Percentiles rank a stretch among this genome's conserved stretches.
Conservation (phyloP, 75 land plant species). For the Selaginella tamariscina region DNA sequence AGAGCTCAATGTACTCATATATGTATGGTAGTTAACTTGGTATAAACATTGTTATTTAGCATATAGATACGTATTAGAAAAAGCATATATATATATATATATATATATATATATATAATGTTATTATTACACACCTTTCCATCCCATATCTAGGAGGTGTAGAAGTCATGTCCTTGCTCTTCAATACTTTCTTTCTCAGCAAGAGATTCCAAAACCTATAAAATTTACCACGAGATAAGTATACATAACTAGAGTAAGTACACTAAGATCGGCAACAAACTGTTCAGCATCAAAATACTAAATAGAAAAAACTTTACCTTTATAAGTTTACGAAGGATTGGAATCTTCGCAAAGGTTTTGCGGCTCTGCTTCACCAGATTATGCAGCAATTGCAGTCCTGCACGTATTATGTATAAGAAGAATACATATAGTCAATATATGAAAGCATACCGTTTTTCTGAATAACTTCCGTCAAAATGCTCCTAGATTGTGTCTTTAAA, state of each 20-base stretch:
- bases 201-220: conserved; percentile 58
- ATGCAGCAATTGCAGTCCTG: conserved; percentile 67
- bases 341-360: conserved; percentile 44
- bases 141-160: conserved; percentile 45
- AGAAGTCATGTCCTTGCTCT: conserved; percentile 39
- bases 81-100: background rate
- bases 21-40: background rate
- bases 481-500: conserved; percentile 60
- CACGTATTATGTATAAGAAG: conserved; percentile 13
- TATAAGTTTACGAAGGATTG: conserved; percentile 58
- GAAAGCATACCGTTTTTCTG: conserved; percentile 62
- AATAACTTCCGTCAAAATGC: conserved; percentile 56
- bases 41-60: background rate
- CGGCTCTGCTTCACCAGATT: conserved; percentile 65
- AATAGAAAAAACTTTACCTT: conserved; percentile 32
- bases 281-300: background rate
- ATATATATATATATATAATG: background rate
- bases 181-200: conserved; percentile 43
- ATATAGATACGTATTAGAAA: background rate
- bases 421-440: background rate
- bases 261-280: background rate
- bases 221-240: background rate
- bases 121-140: conserved; percentile 40
- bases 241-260: background rate
- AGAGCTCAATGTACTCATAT: background rate